These are phyloP conservation scores for Tulasnella sp. DNA, from an alignment of 768 basidiomycete genomes.

Conservation along the genomic window DNA sequence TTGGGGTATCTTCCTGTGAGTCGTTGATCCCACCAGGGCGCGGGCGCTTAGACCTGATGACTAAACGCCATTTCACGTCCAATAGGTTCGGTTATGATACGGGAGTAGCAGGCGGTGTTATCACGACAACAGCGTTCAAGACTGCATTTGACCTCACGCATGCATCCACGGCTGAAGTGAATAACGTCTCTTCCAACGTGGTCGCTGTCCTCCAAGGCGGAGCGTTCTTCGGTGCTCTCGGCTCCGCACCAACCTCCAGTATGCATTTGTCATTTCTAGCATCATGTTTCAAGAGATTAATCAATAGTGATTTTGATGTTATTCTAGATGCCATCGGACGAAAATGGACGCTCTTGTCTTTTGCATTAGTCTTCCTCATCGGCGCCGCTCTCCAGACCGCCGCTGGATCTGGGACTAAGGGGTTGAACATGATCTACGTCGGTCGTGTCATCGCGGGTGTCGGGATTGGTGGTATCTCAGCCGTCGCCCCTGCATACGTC, in stretches of 20 bases:
- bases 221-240: slow-evolving; percentile 78
- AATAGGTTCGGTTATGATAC: slow-evolving; percentile 26
- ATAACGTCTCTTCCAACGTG: slow-evolving; percentile 64
- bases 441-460: slow-evolving; percentile 72
- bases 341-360: slow-evolving; percentile 47
- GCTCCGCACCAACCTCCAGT: slow-evolving; percentile 61
- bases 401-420: slow-evolving; percentile 40
- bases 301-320: too few species aligned
- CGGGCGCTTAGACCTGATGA: too few species aligned
- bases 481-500: slow-evolving; percentile 77
- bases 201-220: slow-evolving; percentile 82
- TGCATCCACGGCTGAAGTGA: slow-evolving; percentile 30
- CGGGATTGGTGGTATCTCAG: slow-evolving; percentile 73
- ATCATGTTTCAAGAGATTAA: too few species aligned
- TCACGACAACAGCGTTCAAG: slow-evolving; percentile 50
- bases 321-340: slow-evolving; percentile 51
- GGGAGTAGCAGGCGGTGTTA: slow-evolving; percentile 59
- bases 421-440: slow-evolving; percentile 59
- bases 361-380: slow-evolving; percentile 50
- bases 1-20: slow-evolving; percentile 14
- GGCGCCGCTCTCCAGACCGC: slow-evolving; percentile 69
- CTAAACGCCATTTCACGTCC: neutral
- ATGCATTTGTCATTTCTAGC: slow-evolving; percentile 19
- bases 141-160: slow-evolving; percentile 46
- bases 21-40: neutral